phyloP scores from a whole-genome alignment of 2,329 filamentous ascomycete genomes.

The Aureobasidium leucospermi region DNA sequence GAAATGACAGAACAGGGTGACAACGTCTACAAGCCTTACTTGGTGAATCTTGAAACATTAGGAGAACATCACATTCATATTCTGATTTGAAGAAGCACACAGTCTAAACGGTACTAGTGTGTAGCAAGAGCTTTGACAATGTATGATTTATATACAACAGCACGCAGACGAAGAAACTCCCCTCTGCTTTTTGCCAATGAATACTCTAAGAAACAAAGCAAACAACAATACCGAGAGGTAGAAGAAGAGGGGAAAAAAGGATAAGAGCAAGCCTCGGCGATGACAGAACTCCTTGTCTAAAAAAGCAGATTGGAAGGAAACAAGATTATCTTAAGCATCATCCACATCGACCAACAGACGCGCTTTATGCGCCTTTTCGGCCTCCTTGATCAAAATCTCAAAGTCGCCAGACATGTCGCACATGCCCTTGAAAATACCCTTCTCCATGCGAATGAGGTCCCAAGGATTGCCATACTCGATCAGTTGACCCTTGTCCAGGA shows the following conservation, averaged over 20 bases:
- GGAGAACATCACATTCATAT: too few species aligned
- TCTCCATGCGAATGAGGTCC: slow-evolving; percentile 65
- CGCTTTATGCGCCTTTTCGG: slow-evolving; percentile 43
- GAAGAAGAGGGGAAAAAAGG: not conserved
- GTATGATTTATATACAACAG: not conserved
- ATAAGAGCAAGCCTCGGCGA: not conserved
- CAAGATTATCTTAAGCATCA: not conserved
- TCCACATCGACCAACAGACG: slow-evolving; percentile 32
- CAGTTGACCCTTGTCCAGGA: slow-evolving; percentile 81
- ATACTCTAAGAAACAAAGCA: not conserved
- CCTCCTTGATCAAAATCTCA: slow-evolving; percentile 49
- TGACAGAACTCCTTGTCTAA: not conserved
- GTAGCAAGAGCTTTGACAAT: not conserved
- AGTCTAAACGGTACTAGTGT: too few species aligned
- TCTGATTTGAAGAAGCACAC: too few species aligned
- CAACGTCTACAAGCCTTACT: too few species aligned
- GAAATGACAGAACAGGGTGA: too few species aligned
- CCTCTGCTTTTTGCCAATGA: not conserved
- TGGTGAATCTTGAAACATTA: too few species aligned
- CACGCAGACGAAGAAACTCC: not conserved
- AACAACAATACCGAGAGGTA: not conserved
- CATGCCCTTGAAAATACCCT: slow-evolving; percentile 60
- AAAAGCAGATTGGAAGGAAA: not conserved
- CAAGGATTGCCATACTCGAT: slow-evolving; percentile 89
- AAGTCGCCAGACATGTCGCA: slow-evolving; percentile 62